These are phyloP conservation scores for Veloporphyrellus conicus DNA, from an alignment of 1,284 basidiomycete species.

Conservation along the genomic window DNA sequence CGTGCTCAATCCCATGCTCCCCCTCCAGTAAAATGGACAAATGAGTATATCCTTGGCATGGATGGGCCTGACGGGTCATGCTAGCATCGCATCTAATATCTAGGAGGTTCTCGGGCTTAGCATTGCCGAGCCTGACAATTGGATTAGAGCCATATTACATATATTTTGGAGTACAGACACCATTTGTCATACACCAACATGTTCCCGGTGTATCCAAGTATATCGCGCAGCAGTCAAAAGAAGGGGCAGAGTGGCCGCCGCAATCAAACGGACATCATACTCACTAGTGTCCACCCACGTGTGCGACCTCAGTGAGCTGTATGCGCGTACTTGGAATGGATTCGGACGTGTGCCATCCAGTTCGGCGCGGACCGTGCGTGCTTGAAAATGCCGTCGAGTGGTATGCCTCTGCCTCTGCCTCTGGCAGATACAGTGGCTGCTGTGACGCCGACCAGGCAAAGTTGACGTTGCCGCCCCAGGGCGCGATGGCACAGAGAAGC, in stretches of 20 bases:
- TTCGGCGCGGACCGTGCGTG: constrained; percentile 39
- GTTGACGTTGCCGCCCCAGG: constrained; percentile 56
- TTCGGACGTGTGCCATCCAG: constrained; percentile 29
- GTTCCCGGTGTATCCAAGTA: constrained; percentile 71
- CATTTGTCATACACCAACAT: constrained; percentile 75
- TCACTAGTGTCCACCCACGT: constrained; percentile 83
- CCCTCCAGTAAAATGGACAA: constrained; percentile 59
- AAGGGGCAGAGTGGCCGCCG: background rate
- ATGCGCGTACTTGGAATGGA: constrained; percentile 30
- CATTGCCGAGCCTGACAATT: constrained; percentile 52
- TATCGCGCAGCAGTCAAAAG: background rate
- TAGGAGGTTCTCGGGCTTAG: constrained; percentile 55
- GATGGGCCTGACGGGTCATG: constrained; percentile 33
- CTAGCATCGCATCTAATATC: constrained; percentile 50
- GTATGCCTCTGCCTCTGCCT: constrained; percentile 26
- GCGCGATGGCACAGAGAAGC: constrained; percentile 41
- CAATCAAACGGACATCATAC: constrained; percentile 24
- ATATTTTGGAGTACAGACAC: constrained; percentile 38
- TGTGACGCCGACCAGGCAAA: constrained; percentile 48
- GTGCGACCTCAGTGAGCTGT: constrained; percentile 63
- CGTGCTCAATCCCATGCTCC: constrained; percentile 67
- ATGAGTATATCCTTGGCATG: constrained; percentile 35
- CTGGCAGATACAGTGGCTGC: background rate
- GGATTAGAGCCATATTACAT: background rate
- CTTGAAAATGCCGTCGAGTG: constrained; percentile 50